Evolutionary conservation across 2,329 filamentous ascomycete species (phyloP).

Genomic region (Verticillium zaregamsianum): DNA sequence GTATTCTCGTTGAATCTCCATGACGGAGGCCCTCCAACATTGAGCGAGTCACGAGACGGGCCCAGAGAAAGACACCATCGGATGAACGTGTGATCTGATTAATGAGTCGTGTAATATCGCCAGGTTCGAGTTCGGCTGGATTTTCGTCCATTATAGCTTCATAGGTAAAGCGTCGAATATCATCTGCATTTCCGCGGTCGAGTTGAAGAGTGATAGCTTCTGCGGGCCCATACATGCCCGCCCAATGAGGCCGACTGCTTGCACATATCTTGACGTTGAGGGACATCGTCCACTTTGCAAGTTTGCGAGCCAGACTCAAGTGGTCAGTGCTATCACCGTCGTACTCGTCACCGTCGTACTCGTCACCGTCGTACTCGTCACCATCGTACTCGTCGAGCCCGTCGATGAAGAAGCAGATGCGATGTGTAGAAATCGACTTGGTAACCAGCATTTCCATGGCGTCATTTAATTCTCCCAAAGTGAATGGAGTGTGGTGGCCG

Average conservation of each 20-base stretch:
- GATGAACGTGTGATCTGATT: neutral
- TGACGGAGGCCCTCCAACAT: neutral
- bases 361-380: conserved; percentile 13
- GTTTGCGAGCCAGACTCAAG: conserved; percentile 9
- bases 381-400: conserved; percentile 13
- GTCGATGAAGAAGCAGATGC: conserved; percentile 15
- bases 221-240: conserved; percentile 7
- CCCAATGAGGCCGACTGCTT: conserved; percentile 15
- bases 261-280: conserved; percentile 12
- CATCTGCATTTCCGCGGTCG: conserved; percentile 12
- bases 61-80: neutral
- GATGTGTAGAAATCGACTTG: neutral
- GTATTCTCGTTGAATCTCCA: neutral
- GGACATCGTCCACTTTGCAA: conserved; percentile 2
- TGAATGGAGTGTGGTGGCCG: neutral
- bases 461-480: neutral
- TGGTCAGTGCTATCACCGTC: conserved; percentile 7
- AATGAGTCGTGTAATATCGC: neutral
- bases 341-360: conserved; percentile 13
- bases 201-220: conserved; percentile 8
- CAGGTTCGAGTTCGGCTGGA: neutral
- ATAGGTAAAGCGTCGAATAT: conserved; percentile 4
- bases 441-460: neutral
- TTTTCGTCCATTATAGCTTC: neutral
- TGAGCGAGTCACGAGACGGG: neutral